Base-by-base conservation (phyloP, 2,329 filamentous ascomycete species). In the Penicillium brasilianum region DNA sequence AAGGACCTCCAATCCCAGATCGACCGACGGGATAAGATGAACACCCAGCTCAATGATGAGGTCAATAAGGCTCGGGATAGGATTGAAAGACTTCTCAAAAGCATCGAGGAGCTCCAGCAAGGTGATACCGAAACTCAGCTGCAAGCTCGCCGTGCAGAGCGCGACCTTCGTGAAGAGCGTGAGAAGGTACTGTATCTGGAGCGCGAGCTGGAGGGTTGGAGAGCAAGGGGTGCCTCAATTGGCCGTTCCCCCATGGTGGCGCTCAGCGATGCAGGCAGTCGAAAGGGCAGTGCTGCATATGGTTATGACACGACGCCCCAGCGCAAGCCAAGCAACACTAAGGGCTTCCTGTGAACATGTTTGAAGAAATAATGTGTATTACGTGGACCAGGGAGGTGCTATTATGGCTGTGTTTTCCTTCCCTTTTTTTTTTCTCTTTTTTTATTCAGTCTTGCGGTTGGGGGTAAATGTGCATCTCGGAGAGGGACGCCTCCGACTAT, bases 1-100 rank as follows among this genome's bases (percentile, higher is more conserved):
- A 95, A 95, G 77, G 95, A 98, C 77, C 85, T 98, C 25, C 92
- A 97, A 77, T 85, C 88, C 25, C 94, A 98, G 77, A 90, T 99
- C 67, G 93, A 97, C 51, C 91, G 95, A 69, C 92, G 93, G 69
- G 94, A 98, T 67, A 97, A 96, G 80, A 88, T 91, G 69, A 92
- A 93, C 70, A 74, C 83, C 5, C 89, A 95, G 72, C 83, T 97
- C 18, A 85, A 88, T 57, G 94, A 97, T 56, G 95, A 98, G 71
- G 85, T 97, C 59, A 83, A 84, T 67, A 91, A 94, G 66, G 88
- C 92, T 72, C 91, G 94, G 63, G 94, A 98, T 79, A 96, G 95
- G 82, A 87, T 93, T 63, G 92, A 95, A 66, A 92, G 93, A 74
- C 88, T 98, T 5, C 88, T 99, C 54, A 85, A 88, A 73, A 92